Conservation (phyloP, 2,329 filamentous ascomycete genomes). For the Colletotrichum sp. region DNA sequence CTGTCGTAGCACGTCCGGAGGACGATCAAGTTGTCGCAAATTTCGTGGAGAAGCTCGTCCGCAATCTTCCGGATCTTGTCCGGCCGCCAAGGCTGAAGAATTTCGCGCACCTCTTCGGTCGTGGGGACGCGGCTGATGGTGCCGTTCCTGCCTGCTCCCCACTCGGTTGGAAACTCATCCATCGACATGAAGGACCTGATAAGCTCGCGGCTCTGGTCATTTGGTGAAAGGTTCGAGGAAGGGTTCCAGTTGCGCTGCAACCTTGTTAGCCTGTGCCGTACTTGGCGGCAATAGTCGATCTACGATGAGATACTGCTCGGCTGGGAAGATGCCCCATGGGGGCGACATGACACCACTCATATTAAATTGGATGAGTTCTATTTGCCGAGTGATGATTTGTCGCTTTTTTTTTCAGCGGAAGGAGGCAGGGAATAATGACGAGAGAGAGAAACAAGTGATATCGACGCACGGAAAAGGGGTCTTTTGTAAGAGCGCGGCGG, state of each 20-base stretch:
- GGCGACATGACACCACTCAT: background rate
- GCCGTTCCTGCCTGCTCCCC: background rate
- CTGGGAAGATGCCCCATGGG: background rate
- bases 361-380: background rate
- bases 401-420: background rate
- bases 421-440: background rate
- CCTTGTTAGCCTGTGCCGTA: background rate
- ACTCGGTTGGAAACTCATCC: background rate
- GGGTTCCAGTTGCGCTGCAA: background rate
- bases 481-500: too few species aligned
- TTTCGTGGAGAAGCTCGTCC: background rate
- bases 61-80: background rate
- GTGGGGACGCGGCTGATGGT: background rate
- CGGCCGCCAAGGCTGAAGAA: background rate
- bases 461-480: too few species aligned
- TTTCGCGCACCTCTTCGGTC: background rate
- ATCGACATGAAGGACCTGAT: background rate
- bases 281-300: background rate
- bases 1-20: constrained; percentile 9
- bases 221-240: background rate
- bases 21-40: background rate
- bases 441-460: too few species aligned
- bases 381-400: background rate
- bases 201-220: background rate
- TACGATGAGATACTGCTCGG: background rate